A percentile compares a stretch with the other conserved stretches of the same genome.
phyloP scores from a whole-genome alignment of 2,329 filamentous ascomycete species.

The Lasiodiplodia sp. region DNA sequence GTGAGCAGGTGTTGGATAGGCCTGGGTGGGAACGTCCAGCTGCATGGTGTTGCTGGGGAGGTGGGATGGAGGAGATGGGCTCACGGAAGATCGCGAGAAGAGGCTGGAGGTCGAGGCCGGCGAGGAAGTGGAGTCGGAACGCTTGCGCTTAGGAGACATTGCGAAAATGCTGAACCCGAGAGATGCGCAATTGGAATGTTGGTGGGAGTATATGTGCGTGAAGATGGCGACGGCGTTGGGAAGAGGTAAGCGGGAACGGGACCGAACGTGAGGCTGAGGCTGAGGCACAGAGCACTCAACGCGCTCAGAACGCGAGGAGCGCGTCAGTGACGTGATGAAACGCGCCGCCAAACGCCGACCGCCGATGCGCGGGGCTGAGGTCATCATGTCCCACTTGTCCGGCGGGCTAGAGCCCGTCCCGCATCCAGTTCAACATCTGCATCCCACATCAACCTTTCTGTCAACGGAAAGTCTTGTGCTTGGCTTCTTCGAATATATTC shows the following conservation, averaged over 20 bases:
- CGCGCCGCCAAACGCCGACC: conserved; percentile 13
- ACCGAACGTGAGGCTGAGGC: conserved; percentile 7
- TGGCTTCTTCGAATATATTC: background rate
- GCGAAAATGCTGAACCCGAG: conserved; percentile 4
- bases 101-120: conserved; percentile 52
- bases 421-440: conserved; percentile 5
- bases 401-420: background rate
- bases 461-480: background rate
- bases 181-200: background rate
- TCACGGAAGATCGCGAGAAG: conserved; percentile 30
- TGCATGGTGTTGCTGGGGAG: conserved; percentile 36
- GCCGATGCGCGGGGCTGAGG: conserved; percentile 23
- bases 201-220: background rate
- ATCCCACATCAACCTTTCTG: background rate
- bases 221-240: background rate
- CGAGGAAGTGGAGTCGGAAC: conserved; percentile 52
- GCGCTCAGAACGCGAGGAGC: conserved; percentile 25
- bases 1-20: conserved; percentile 2
- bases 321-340: conserved; percentile 28
- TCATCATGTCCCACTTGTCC: conserved; percentile 8
- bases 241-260: background rate
- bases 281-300: conserved; percentile 12
- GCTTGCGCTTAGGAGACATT: conserved; percentile 68
- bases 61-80: conserved; percentile 32
- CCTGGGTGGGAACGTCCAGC: conserved; percentile 34